Conservation (phyloP, 768 basidiomycete genomes). For the Lactarius vividus region DNA sequence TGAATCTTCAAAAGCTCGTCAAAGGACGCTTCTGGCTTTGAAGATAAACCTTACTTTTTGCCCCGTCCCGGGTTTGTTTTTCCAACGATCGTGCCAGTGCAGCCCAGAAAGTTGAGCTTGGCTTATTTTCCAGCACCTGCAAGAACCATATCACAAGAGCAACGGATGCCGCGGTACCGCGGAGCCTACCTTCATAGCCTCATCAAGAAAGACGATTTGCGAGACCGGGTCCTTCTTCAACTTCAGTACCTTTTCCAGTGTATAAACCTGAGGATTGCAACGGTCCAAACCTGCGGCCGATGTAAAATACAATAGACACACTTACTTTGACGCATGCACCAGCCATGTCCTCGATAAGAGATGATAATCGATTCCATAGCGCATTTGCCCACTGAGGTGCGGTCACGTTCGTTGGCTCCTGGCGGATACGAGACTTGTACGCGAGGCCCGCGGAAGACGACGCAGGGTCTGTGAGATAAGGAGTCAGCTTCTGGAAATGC, state of each 20-base stretch:
- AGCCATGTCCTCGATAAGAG: constrained; percentile 84
- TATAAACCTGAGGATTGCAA: constrained; percentile 66
- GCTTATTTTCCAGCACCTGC: constrained; percentile 85
- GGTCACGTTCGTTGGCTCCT: constrained; percentile 86
- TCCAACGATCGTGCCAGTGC: constrained; percentile 78
- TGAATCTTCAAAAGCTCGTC: constrained; percentile 53
- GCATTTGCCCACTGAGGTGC: constrained; percentile 83
- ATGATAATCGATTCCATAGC: constrained; percentile 79
- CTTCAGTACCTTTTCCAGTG: constrained; percentile 88
- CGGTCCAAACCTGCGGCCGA: neutral
- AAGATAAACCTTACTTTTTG: constrained; percentile 55
- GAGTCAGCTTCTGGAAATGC: constrained; percentile 27
- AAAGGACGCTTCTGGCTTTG: neutral
- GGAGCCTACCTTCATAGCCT: constrained; percentile 78
- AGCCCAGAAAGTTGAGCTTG: constrained; percentile 90
- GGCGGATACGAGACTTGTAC: constrained; percentile 84
- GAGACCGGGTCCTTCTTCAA: constrained; percentile 82
- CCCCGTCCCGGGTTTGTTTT: constrained; percentile 73
- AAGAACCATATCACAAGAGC: neutral
- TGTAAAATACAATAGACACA: neutral
- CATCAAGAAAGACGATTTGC: constrained; percentile 81
- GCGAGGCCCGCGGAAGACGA: constrained; percentile 40
- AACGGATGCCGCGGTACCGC: neutral
- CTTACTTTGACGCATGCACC: constrained; percentile 85
- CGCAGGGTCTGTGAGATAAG: constrained; percentile 28